Evolutionary conservation across 2,329 filamentous ascomycete species (phyloP).

Genomic region (Macroventuria anomochaeta): DNA sequence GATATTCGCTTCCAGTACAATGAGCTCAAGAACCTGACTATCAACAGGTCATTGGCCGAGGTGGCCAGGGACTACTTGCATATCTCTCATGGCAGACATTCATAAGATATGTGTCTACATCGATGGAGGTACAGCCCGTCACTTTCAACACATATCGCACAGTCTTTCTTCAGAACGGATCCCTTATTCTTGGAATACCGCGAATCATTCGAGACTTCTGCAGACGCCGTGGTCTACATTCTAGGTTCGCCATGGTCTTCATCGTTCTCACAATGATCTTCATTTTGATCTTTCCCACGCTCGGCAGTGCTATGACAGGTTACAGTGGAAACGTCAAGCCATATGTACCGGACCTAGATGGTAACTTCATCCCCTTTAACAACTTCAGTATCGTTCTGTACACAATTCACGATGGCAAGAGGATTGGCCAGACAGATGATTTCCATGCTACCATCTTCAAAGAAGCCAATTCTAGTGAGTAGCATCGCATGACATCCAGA

Average conservation of each 20-base stretch:
- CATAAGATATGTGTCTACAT: conserved; percentile 22
- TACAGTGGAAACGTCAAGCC: conserved; percentile 18
- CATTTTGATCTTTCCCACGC: conserved; percentile 20
- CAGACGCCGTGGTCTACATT: conserved; percentile 9
- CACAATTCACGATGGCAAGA: conserved; percentile 18
- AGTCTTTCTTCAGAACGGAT: conserved; percentile 21
- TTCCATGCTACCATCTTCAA: neutral
- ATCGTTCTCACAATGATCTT: conserved; percentile 24
- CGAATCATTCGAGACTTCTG: conserved; percentile 11
- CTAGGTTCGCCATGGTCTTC: conserved; percentile 21
- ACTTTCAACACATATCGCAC: conserved; percentile 22
- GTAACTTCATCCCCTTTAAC: conserved; percentile 11
- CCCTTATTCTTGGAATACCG: conserved; percentile 5
- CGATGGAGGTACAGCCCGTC: conserved; percentile 26
- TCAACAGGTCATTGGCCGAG: conserved; percentile 22
- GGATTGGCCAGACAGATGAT: conserved; percentile 14
- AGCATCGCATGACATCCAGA: neutral
- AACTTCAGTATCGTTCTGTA: conserved; percentile 11
- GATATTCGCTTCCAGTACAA: neutral
- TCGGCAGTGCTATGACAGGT: conserved; percentile 27
- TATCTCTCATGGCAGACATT: conserved; percentile 24
- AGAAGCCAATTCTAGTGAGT: neutral
- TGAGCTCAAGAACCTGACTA: neutral
- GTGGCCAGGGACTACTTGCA: conserved; percentile 26
- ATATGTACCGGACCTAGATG: conserved; percentile 7